A percentile compares a stretch with the other conserved stretches of the same genome.
Conservation (phyloP, 1,284 basidiomycete species). For the Athelia sp. region DNA sequence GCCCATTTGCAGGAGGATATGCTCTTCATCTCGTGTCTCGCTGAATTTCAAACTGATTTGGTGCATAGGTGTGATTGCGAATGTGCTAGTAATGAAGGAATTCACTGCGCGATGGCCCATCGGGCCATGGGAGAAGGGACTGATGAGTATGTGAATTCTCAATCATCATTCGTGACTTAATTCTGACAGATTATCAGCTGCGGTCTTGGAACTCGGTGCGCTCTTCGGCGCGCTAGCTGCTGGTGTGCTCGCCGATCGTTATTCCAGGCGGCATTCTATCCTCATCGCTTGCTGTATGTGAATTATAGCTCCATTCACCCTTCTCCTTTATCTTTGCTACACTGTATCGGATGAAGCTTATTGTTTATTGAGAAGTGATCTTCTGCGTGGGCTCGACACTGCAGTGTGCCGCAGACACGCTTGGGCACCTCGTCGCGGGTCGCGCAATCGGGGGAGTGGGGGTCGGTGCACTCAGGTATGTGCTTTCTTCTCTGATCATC, state of each 20-base stretch:
- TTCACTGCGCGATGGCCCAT: conserved; percentile 64
- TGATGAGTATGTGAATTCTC: conserved; percentile 58
- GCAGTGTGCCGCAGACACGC: conserved; percentile 55
- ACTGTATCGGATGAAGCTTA: background rate
- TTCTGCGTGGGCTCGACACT: conserved; percentile 70
- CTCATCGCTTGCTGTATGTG: conserved; percentile 59
- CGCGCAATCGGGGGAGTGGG: conserved; percentile 74
- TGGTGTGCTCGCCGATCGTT: conserved; percentile 63
- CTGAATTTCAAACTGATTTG: conserved; percentile 18
- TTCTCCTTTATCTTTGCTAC: background rate
- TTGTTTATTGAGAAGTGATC: conserved; percentile 41
- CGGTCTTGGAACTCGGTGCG: conserved; percentile 73
- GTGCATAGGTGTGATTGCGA: conserved; percentile 55
- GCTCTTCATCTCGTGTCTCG: background rate
- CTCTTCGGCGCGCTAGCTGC: conserved; percentile 64
- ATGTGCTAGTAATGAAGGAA: conserved; percentile 78
- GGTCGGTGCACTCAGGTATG: conserved; percentile 69
- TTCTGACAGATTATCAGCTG: too few relatives aligned
- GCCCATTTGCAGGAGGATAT: conserved; percentile 15
- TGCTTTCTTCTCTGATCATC: background rate
- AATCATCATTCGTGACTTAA: background rate
- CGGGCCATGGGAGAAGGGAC: conserved; percentile 65
- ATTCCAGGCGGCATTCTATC: conserved; percentile 64
- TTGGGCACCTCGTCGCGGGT: conserved; percentile 59
- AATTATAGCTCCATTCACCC: too few relatives aligned